Conservation (phyloP, 768 basidiomycete genomes). For the Calocybe cyanea region DNA sequence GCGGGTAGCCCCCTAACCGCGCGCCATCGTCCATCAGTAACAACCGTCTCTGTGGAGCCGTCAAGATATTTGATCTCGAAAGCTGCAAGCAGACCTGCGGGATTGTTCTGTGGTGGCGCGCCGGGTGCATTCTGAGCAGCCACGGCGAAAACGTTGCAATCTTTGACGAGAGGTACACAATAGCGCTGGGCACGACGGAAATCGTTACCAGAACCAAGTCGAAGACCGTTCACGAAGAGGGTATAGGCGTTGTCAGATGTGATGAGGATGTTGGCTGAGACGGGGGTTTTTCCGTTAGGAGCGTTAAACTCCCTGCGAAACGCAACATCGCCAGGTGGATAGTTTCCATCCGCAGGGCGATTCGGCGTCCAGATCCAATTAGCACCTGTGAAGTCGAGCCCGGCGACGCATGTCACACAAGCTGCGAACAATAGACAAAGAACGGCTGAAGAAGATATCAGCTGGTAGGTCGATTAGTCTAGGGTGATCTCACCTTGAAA, state of each 20-base stretch:
- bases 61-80: slow-evolving; percentile 28
- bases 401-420: slow-evolving; percentile 8
- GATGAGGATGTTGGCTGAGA: slow-evolving; percentile 27
- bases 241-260: slow-evolving; percentile 27
- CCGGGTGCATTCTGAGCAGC: slow-evolving; percentile 17
- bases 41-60: slow-evolving; percentile 25
- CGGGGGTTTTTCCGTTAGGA: slow-evolving; percentile 21
- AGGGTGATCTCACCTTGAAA: no score
- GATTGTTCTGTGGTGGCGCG: slow-evolving; percentile 7
- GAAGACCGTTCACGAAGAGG: slow-evolving; percentile 27
- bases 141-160: slow-evolving; percentile 31
- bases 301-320: slow-evolving; percentile 27
- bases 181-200: slow-evolving; percentile 21
- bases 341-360: slow-evolving; percentile 10
- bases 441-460: not conserved
- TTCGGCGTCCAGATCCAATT: slow-evolving; percentile 32
- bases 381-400: slow-evolving; percentile 12
- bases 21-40: slow-evolving; percentile 29
- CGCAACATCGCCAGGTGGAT: slow-evolving; percentile 22
- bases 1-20: slow-evolving; percentile 18
- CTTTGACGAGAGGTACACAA: slow-evolving; percentile 23
- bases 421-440: slow-evolving; percentile 9
- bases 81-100: slow-evolving; percentile 28
- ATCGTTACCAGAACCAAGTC: slow-evolving; percentile 20
- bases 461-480: no score